Conservation (phyloP, 2,329 filamentous ascomycete genomes). For the Parafenestella ontariensis region DNA sequence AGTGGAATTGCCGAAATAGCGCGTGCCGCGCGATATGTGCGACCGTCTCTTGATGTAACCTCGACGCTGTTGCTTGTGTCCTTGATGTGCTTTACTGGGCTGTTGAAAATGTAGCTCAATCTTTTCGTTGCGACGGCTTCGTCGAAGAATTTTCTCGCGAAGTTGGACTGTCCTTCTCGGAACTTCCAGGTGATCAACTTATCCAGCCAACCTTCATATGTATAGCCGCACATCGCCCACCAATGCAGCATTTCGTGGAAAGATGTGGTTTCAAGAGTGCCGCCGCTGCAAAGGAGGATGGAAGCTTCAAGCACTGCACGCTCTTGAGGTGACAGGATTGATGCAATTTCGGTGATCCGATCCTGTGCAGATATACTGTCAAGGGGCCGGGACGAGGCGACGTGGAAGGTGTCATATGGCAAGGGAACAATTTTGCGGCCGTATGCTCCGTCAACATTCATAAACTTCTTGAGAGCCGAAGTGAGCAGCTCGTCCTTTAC, state of each 20-base stretch:
- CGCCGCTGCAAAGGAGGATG: slow-evolving; percentile 54
- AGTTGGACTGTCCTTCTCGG: slow-evolving; percentile 54
- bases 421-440: slow-evolving; percentile 52
- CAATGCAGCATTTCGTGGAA: slow-evolving; percentile 59
- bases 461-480: slow-evolving; percentile 51
- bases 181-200: slow-evolving; percentile 48
- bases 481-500: slow-evolving; percentile 23
- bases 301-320: slow-evolving; percentile 51
- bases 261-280: slow-evolving; percentile 52
- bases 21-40: slow-evolving; percentile 30
- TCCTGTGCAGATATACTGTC: slow-evolving; percentile 48
- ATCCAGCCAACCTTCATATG: slow-evolving; percentile 50
- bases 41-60: slow-evolving; percentile 45
- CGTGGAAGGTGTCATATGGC: slow-evolving; percentile 45
- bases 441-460: slow-evolving; percentile 55
- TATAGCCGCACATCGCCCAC: slow-evolving; percentile 44
- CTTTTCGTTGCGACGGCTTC: slow-evolving; percentile 52
- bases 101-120: slow-evolving; percentile 53
- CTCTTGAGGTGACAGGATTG: slow-evolving; percentile 53
- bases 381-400: slow-evolving; percentile 9
- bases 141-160: slow-evolving; percentile 55
- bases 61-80: slow-evolving; percentile 39
- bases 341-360: slow-evolving; percentile 51
- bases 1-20: slow-evolving; percentile 55
- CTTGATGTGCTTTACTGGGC: slow-evolving; percentile 45